Evolutionary conservation across 805 yeast species (phyloP).

Genomic region (Huiozyma sinensis): DNA sequence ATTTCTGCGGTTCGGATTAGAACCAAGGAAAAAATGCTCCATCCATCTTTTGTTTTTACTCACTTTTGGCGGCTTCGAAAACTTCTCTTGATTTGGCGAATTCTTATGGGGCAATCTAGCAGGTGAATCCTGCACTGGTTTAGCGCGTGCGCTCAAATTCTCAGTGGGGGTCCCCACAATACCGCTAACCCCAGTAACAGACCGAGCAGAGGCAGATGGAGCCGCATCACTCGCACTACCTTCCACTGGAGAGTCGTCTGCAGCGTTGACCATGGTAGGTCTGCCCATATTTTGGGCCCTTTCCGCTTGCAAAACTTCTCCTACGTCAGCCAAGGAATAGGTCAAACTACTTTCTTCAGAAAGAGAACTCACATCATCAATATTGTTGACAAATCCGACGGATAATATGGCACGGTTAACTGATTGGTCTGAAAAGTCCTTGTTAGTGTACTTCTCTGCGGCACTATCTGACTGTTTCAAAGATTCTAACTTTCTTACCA

Average conservation of each 20-base stretch:
- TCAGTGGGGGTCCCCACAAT: constrained; percentile 1
- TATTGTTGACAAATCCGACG: background rate
- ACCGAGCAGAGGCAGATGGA: constrained; percentile 15
- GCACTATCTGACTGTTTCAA: constrained; percentile 12
- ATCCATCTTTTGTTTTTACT: background rate
- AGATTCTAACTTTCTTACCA: constrained; percentile 8
- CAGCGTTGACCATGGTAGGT: constrained; percentile 2
- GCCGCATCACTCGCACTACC: constrained; percentile 1
- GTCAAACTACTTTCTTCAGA: background rate
- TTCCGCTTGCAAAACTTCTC: background rate
- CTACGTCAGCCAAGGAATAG: background rate
- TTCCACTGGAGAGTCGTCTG: background rate
- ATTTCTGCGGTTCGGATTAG: background rate
- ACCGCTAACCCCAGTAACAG: constrained; percentile 15
- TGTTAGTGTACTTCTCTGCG: background rate
- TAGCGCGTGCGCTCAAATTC: too few species aligned
- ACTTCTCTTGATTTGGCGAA: background rate
- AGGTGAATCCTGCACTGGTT: too few species aligned
- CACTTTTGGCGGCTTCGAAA: too few species aligned
- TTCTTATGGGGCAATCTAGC: background rate
- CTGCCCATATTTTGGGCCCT: constrained; percentile 2
- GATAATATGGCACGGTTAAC: constrained; percentile 4
- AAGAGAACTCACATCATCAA: background rate
- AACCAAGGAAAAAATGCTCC: constrained; percentile 1
- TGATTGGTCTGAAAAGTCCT: background rate